phyloP scores from a whole-genome alignment of 768 basidiomycete species.

The Holtermanniella nyarrowii region DNA sequence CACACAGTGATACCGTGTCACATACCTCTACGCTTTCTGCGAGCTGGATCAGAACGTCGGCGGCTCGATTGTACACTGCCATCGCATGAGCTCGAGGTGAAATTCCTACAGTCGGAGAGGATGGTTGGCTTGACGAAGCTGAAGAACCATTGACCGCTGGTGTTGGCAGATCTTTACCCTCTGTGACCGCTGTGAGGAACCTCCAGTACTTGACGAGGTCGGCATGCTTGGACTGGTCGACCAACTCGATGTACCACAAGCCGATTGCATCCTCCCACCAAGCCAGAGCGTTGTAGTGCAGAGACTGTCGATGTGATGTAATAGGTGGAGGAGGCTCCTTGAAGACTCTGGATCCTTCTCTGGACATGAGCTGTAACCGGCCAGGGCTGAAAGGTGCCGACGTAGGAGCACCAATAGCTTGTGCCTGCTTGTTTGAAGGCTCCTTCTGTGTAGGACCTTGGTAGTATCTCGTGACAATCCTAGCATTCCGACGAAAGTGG shows the following conservation, averaged over 20 bases:
- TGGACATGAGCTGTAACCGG: no score
- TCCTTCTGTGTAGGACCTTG: no score
- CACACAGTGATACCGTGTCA: background rate
- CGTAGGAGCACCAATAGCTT: no score
- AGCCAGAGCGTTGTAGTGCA: constrained; percentile 2
- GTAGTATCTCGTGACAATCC: background rate
- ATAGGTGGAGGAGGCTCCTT: no score
- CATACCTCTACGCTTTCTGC: constrained; percentile 12
- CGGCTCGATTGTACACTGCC: constrained; percentile 1
- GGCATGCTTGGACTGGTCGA: background rate
- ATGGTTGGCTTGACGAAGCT: no score
- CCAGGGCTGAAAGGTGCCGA: no score
- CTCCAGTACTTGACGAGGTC: constrained; percentile 1
- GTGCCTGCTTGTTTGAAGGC: no score
- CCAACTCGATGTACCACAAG: constrained; percentile 9
- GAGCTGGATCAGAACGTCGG: constrained; percentile 4
- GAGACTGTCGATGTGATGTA: no score
- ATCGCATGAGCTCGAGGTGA: background rate
- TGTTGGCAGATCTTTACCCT: background rate
- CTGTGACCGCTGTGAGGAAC: background rate
- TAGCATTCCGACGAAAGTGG: background rate
- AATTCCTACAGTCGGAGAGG: background rate
- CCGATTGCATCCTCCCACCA: constrained; percentile 23
- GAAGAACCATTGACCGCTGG: background rate
- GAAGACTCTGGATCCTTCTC: no score